A percentile compares a stretch with the other conserved stretches of the same genome.
phyloP scores from a whole-genome alignment of 768 basidiomycete genomes.

The Boletus huronensis region DNA sequence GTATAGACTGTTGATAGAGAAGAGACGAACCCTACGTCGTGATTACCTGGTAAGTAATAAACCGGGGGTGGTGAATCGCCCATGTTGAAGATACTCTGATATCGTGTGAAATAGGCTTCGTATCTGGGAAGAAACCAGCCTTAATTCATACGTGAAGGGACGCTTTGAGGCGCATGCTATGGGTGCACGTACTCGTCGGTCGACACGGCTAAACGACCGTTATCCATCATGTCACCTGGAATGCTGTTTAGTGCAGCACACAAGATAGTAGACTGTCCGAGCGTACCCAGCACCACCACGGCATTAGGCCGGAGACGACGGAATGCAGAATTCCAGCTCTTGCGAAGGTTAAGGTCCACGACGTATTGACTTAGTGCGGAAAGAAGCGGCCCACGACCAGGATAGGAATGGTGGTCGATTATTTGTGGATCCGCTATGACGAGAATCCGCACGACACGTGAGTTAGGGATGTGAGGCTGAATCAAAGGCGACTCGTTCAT shows the following conservation, averaged over 20 bases:
- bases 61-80: slow-evolving; percentile 43
- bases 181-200: slow-evolving; percentile 59
- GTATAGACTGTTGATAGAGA: not conserved
- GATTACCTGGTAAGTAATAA: slow-evolving; percentile 86
- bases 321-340: slow-evolving; percentile 73
- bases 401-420: slow-evolving; percentile 72
- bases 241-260: not conserved
- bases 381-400: slow-evolving; percentile 50
- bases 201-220: slow-evolving; percentile 62
- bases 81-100: slow-evolving; percentile 63
- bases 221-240: slow-evolving; percentile 80
- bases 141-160: slow-evolving; percentile 4
- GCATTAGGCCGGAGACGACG: slow-evolving; percentile 55
- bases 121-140: slow-evolving; percentile 52
- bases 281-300: slow-evolving; percentile 70
- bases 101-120: slow-evolving; percentile 61
- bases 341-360: slow-evolving; percentile 80
- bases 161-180: not conserved
- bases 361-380: slow-evolving; percentile 59
- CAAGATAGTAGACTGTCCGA: not conserved
- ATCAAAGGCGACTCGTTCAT: not conserved
- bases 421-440: slow-evolving; percentile 88
- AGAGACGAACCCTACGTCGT: slow-evolving; percentile 69
- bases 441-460: slow-evolving; percentile 42
- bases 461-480: slow-evolving; percentile 18